Base-by-base conservation (phyloP, 306 rosid species). In the Calophaca sinica region DNA sequence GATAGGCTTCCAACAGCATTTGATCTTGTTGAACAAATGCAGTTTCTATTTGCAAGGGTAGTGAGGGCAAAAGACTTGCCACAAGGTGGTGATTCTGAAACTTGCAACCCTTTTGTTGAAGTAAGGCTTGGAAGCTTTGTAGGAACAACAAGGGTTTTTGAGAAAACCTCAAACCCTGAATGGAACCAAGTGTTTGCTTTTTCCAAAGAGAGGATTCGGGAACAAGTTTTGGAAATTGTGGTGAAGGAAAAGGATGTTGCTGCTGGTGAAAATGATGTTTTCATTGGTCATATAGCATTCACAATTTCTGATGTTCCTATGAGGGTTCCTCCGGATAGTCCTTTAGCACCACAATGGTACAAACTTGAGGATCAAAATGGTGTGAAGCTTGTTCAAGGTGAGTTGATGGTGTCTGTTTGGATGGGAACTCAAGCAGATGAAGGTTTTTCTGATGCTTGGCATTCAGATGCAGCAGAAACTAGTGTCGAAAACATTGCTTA, bases 361-460 rank as follows among this genome's bases (percentile, higher is more conserved):
- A 74, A 59, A 53, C 80, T 86, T 2, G 89, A 75, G 69, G 20
- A 75, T 49, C 48, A 29, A 29, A 68, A 54, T 4, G 67, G 42
- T 68, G 78, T 3, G 57, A 72, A 73, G 75, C 48, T 65, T 54
- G 28, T 29, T 65, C n/a, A 41, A 13, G 84, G 75, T 62, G 90
- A 83, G 67, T 50, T 86, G 63, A 86, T 83, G 86, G 70, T 84
- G 13, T 78, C 87, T 36, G 78, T 81, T 48, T 86, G 90, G 90
- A 84, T 86, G 80, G 90, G 90, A 33, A 81, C 90, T 62, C 89
- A 86, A 4, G 89, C 87, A 4, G 89, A 81, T 55, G 81, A 81
- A 52, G 55, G 70, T 45, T 81, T 81, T 57, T 65, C 81, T 3
- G 78, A 81, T 49, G 85, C 81, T 46, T 76, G 77, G 73, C 85